Evolutionary conservation across 306 rosid genomes (phyloP), one percentile per base, ranked within the genome.

Genomic region (Sicyos edulis): DNA sequence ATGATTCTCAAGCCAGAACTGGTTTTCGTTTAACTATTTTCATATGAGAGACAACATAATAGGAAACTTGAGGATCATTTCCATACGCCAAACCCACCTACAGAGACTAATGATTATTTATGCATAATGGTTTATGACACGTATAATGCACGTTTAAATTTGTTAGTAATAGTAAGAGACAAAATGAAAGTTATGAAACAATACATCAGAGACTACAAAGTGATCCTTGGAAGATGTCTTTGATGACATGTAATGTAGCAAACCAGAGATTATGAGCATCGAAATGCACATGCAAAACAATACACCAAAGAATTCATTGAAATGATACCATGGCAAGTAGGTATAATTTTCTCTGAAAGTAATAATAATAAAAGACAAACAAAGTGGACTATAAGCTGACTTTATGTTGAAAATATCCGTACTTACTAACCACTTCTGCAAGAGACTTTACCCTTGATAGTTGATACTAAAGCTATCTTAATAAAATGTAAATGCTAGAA

Each of bases 191-290:
- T n/a, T n/a, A n/a, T n/a, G n/a, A n/a, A 45, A 66, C 40, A 21
- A 9, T 1, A 44, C 2, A 65, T 17, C 71, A 44, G 54, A 65
- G 71, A 19, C 19, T 5, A 65, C 32, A 44, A 42, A 53, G n/a
- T 64, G 70, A 42, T 65, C 29, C 54, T 42, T 20, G 16, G 16
- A 64, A 64, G 52, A 19, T 5, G 2, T 20, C 54, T 4, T 6
- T 2, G 71, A 44, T 6, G 42, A 13, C 64, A 58, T 58, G 54
- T 44, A 44, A 44, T n/a, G n/a, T n/a, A n/a, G n/a, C 19, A 66
- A 44, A 44, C 71, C n/a, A 19, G 54, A 65, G 34, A 65, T 65
- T 65, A 19, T 26, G 3, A 65, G 71, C 71, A 65, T 20, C 4
- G 4, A 45, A 64, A 64, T 9, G 70, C 53, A 17, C 16, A 32